phyloP scores from a whole-genome alignment of 1,284 basidiomycete species.

The Macrocystidia cucumis region DNA sequence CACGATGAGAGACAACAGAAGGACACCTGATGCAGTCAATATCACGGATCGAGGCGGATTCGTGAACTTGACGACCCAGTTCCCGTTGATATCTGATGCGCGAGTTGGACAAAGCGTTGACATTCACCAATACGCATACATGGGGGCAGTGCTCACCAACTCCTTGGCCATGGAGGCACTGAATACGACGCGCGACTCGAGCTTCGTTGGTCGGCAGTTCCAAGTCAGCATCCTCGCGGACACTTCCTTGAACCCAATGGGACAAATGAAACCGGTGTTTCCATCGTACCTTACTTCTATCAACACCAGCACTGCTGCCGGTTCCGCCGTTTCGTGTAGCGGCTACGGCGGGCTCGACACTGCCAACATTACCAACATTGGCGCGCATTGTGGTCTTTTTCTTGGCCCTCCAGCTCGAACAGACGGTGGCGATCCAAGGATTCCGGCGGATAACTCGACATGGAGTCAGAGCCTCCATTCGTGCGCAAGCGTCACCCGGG shows the following conservation, averaged over 20 bases:
- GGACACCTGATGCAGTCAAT: slow-evolving; percentile 6
- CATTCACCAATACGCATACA: slow-evolving; percentile 12
- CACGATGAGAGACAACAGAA: neutral
- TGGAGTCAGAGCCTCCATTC: slow-evolving; percentile 11
- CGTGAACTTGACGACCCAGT: slow-evolving; percentile 8
- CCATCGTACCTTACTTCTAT: too few species aligned
- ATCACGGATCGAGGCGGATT: slow-evolving; percentile 13
- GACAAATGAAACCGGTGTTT: too few species aligned
- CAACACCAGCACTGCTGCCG: too few species aligned
- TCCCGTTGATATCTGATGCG: slow-evolving; percentile 8
- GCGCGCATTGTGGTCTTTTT: slow-evolving; percentile 11
- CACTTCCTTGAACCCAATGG: too few species aligned
- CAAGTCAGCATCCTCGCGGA: too few species aligned
- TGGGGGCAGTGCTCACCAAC: slow-evolving; percentile 12
- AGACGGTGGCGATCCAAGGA: slow-evolving; percentile 11
- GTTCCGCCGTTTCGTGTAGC: neutral
- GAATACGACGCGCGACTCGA: slow-evolving; percentile 8
- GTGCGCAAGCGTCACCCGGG: slow-evolving; percentile 12
- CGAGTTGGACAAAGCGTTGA: slow-evolving; percentile 12
- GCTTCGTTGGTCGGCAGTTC: slow-evolving; percentile 6
- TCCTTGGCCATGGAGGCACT: slow-evolving; percentile 6
- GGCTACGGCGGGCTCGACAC: neutral
- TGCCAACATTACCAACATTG: slow-evolving; percentile 12
- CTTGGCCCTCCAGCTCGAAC: slow-evolving; percentile 10
- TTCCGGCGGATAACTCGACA: slow-evolving; percentile 9